A percentile compares a stretch with the other conserved stretches of the same genome.
Conservation (phyloP, 306 rosid species). For the Castanopsis chinensis region DNA sequence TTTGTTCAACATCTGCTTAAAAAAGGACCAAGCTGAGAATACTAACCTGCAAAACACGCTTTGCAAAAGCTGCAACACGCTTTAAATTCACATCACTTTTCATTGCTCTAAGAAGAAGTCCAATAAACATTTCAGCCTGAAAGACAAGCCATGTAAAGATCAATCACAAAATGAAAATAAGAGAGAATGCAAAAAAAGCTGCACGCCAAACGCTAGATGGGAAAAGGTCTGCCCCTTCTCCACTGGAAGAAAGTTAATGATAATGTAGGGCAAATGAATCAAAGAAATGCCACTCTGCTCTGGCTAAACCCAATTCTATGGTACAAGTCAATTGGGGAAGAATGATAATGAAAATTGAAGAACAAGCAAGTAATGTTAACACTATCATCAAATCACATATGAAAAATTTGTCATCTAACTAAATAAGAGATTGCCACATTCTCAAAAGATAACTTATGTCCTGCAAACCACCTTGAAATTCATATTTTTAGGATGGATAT, state of each 20-base stretch:
- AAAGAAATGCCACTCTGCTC: not conserved
- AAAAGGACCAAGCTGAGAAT: not conserved
- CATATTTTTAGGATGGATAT: not conserved
- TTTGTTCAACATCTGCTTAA: not conserved
- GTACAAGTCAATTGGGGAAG: not conserved
- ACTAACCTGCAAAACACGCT: constrained; percentile 80
- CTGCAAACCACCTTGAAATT: not conserved
- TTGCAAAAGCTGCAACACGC: constrained; percentile 87
- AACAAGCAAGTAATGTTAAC: not conserved
- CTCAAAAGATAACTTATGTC: not conserved
- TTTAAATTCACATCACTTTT: constrained; percentile 82
- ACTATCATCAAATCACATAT: not conserved
- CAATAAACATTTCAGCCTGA: constrained; percentile 94
- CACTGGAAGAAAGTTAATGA: no score
- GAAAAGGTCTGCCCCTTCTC: no score
- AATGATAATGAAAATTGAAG: not conserved
- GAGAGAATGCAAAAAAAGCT: not conserved
- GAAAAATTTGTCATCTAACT: not conserved
- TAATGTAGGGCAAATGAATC: no score
- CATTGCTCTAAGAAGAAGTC: constrained; percentile 88
- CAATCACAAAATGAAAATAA: not conserved
- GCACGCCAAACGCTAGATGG: not conserved
- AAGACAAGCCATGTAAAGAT: constrained; percentile 13
- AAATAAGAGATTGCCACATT: not conserved
- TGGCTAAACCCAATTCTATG: not conserved